phyloP scores from a whole-genome alignment of 148 eudicot genomes.

The Rhododendron ferrugineum region DNA sequence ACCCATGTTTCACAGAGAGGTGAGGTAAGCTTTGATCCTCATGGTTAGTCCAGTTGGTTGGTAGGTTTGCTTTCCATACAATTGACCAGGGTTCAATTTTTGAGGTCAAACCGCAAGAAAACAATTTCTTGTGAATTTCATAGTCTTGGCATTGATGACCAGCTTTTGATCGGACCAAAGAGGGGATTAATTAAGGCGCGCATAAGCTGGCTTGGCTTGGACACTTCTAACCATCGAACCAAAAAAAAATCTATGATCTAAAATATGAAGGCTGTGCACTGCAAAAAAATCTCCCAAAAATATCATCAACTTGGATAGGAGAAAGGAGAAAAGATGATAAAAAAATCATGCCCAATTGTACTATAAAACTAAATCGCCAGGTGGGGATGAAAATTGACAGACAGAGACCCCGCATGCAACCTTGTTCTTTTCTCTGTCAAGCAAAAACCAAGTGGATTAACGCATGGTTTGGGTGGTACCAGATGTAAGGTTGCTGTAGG shows the following conservation, averaged over 20 bases:
- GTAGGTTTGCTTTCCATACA: too few relatives aligned
- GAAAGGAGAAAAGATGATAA: background rate
- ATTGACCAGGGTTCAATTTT: too few relatives aligned
- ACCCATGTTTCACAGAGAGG: background rate
- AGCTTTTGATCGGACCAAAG: too few relatives aligned
- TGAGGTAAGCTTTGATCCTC: background rate
- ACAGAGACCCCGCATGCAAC: background rate
- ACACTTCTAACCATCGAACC: background rate
- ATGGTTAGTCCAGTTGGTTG: too few relatives aligned
- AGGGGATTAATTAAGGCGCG: too few relatives aligned
- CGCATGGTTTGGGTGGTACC: background rate
- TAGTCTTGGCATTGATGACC: too few relatives aligned
- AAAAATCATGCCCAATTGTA: background rate
- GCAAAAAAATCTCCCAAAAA: background rate
- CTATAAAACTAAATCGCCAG: background rate
- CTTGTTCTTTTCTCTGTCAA: constrained; percentile 1
- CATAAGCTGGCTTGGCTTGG: background rate
- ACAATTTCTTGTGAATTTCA: too few relatives aligned
- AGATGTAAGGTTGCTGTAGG: background rate
- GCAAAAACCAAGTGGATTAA: background rate
- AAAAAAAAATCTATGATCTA: background rate
- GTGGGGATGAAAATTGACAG: background rate
- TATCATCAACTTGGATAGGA: background rate
- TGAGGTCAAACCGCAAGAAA: too few relatives aligned
- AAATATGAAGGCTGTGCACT: background rate